Evolutionary conservation across 768 basidiomycete genomes (phyloP).

Genomic region (Leucogyrophana mollusca): DNA sequence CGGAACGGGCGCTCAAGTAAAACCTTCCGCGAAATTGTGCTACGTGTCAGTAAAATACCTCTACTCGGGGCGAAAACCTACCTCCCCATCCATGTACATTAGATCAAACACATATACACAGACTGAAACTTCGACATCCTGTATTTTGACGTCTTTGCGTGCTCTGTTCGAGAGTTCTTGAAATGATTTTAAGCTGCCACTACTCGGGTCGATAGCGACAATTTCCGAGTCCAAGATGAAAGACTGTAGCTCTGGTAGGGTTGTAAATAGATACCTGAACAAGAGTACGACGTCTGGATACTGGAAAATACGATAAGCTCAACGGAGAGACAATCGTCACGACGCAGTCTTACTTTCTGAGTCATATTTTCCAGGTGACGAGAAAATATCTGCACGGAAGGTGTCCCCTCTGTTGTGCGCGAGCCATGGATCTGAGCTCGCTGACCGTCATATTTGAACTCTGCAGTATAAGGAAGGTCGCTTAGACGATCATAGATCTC

Average conservation of each 20-base stretch:
- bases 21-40: slow-evolving; percentile 41
- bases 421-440: slow-evolving; percentile 76
- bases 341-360: slow-evolving; percentile 65
- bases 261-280: slow-evolving; percentile 48
- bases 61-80: slow-evolving; percentile 31
- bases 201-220: slow-evolving; percentile 72
- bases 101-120: slow-evolving; percentile 89
- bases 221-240: slow-evolving; percentile 88
- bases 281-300: slow-evolving; percentile 80
- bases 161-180: slow-evolving; percentile 86
- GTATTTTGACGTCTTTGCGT: slow-evolving; percentile 75
- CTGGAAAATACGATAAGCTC: too few relatives aligned
- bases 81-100: slow-evolving; percentile 82
- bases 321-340: too few relatives aligned
- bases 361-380: slow-evolving; percentile 94
- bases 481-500: slow-evolving; percentile 78
- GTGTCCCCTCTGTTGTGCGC: slow-evolving; percentile 21
- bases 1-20: slow-evolving; percentile 71
- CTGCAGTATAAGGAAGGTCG: slow-evolving; percentile 70
- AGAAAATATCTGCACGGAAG: slow-evolving; percentile 69
- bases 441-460: slow-evolving; percentile 92
- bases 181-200: slow-evolving; percentile 70
- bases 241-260: slow-evolving; percentile 43
- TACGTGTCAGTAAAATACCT: slow-evolving; percentile 6
- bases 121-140: slow-evolving; percentile 74